Evolutionary conservation across 2,329 filamentous ascomycete species (phyloP).

Genomic region (Penicillium sp.): DNA sequence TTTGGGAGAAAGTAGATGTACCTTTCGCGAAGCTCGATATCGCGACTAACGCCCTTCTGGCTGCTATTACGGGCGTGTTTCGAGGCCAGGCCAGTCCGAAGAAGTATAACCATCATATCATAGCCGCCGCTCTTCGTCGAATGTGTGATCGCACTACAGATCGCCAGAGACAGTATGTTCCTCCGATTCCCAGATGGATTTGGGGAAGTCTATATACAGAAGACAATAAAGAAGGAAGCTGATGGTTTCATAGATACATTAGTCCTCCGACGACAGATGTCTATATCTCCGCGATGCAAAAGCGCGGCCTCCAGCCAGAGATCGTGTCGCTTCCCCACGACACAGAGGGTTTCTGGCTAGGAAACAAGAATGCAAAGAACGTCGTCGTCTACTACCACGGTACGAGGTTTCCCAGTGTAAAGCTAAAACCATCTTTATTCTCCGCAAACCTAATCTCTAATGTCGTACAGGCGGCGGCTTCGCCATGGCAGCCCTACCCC

Average conservation of each 20-base stretch:
- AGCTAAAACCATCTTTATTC: not conserved
- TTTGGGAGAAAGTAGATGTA: conserved; percentile 35
- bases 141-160: conserved; percentile 20
- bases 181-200: not conserved
- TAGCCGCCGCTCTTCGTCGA: conserved; percentile 29
- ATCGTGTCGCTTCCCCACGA: conserved; percentile 30
- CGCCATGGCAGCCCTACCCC: conserved; percentile 39
- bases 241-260: conserved; percentile 21
- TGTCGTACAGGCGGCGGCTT: conserved; percentile 49
- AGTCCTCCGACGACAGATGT: conserved; percentile 20
- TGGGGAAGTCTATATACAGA: not conserved
- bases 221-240: not conserved
- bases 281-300: conserved; percentile 27
- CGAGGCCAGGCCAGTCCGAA: conserved; percentile 36
- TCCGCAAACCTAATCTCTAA: conserved; percentile 6
- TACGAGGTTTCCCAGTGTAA: conserved; percentile 12
- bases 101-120: conserved; percentile 34
- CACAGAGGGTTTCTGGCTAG: conserved; percentile 37
- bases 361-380: conserved; percentile 37
- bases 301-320: conserved; percentile 25
- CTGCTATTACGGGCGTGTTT: conserved; percentile 35
- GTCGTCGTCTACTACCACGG: conserved; percentile 39
- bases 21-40: conserved; percentile 26
- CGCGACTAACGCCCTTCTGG: conserved; percentile 25
- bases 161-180: conserved; percentile 32